Evolutionary conservation across 2,329 filamentous ascomycete genomes (phyloP), one percentile per base, ranked within the genome.

Genomic region (Epichloe glyceriae): DNA sequence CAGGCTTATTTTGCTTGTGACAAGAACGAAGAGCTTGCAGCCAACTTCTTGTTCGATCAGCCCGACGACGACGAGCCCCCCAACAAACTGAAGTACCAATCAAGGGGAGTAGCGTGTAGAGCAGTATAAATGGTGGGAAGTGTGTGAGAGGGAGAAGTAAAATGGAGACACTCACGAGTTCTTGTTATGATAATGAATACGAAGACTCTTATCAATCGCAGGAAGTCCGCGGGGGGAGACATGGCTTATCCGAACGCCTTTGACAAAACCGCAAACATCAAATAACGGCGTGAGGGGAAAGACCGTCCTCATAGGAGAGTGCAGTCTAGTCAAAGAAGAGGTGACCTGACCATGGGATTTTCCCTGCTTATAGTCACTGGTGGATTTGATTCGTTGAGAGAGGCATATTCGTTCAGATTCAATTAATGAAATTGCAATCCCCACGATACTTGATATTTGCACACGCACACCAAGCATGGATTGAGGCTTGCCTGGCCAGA

Each of bases 1-100:
- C 91, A 98, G 71, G 93, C 93, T 26, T 98, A 97, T 72, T 98
- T 98, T 66, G 93, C 93, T 35, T 98, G 93, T 69, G 93, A 98
- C 70, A 98, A 97, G 79, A 97, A 98, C 68, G 93, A 98, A 71
- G 93, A 98, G 70, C 77, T 98, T 48, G 93, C 93, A 0, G 93
- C 93, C 56, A 98, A 98, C 71, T 97, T 96, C 70, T 76, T 98
- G 53, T 98, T 98, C 64, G 93, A 98, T 61, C 89, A 97, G 71
- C 90, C 90, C 10, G 89, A 95, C 54, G 90, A 96, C 46, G 84
- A 87, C 37, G 82, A 85, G 52, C 70, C 73, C 73, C 34, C 63
- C 68, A 10, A 64, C 69, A 54, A 71, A 73, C 61, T 74, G 69
- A 66, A 55, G 57, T 49, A 50, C 41, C 40, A 38, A 52, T 35